Conservation (phyloP, 306 rosid genomes). For the Begonia fuchsioides region DNA sequence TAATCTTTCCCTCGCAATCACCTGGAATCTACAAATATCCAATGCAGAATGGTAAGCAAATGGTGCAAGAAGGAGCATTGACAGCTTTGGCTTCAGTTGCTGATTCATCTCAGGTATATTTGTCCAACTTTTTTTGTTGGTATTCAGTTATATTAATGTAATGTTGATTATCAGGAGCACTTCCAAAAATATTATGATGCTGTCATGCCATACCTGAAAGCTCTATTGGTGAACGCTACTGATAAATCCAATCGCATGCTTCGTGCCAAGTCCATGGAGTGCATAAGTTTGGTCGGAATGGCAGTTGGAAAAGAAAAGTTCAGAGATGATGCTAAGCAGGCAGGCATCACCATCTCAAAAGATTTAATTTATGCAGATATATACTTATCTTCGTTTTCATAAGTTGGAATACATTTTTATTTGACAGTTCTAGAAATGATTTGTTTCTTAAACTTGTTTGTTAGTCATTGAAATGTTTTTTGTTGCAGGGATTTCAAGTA, state of each 20-base stretch:
- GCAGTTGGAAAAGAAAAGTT: slow-evolving; percentile 98
- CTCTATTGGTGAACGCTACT: slow-evolving; percentile 86
- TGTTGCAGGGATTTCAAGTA: too few species aligned
- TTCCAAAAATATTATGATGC: slow-evolving; percentile 94
- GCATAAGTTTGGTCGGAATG: slow-evolving; percentile 98
- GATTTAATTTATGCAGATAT: too few species aligned
- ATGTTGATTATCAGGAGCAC: slow-evolving; percentile 54
- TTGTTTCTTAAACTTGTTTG: too few species aligned
- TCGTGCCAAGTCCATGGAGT: slow-evolving; percentile 99
- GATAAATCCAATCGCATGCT: slow-evolving; percentile 98
- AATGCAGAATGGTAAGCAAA: slow-evolving; percentile 85
- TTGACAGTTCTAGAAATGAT: too few species aligned
- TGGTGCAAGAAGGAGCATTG: slow-evolving; percentile 99
- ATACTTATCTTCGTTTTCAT: too few species aligned
- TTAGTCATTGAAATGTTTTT: too few species aligned
- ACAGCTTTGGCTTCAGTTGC: slow-evolving; percentile 99
- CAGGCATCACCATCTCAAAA: slow-evolving; percentile 7
- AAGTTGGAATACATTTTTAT: too few species aligned
- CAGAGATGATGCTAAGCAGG: slow-evolving; percentile 99
- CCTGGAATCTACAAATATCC: neutral
- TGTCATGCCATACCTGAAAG: slow-evolving; percentile 94
- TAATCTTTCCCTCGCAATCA: too few species aligned
- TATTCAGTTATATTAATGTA: slow-evolving; percentile 7
- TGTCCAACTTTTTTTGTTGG: slow-evolving; percentile 2
- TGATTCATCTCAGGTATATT: slow-evolving; percentile 93